Conservation (phyloP, 148 eudicot species). For the Cornus suecica region DNA sequence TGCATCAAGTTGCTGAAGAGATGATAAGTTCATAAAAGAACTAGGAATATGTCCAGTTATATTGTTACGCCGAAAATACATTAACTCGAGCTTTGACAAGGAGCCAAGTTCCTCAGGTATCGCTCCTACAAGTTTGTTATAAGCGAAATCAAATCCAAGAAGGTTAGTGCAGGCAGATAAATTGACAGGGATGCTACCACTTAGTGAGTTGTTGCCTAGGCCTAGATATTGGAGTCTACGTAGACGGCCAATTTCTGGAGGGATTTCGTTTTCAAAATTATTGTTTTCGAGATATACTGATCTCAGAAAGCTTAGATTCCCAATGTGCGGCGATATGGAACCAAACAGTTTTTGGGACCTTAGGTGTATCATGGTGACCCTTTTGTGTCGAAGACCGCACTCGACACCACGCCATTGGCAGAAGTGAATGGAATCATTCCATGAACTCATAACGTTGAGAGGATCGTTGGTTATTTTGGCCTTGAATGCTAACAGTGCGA, state of each 20-base stretch:
- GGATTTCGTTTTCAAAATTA: background rate
- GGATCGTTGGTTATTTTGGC: too few relatives aligned
- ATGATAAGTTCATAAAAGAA: constrained; percentile 15
- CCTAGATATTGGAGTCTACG: background rate
- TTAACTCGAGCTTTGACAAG: background rate
- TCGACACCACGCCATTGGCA: too few relatives aligned
- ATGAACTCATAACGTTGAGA: too few relatives aligned
- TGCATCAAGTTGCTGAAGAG: background rate
- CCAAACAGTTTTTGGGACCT: background rate
- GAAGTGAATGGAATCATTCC: too few relatives aligned
- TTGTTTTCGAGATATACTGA: background rate
- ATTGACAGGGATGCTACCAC: background rate
- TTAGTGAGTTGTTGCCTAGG: background rate
- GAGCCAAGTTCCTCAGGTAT: background rate
- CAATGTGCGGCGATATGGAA: background rate
- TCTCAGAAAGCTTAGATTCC: background rate
- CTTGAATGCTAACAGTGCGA: too few relatives aligned
- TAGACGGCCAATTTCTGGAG: background rate
- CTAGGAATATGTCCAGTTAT: constrained; percentile 9
- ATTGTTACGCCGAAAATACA: constrained; percentile 11
- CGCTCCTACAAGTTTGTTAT: background rate
- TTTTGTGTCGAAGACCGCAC: too few relatives aligned
- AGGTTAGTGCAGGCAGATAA: background rate
- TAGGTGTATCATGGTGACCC: too few relatives aligned
- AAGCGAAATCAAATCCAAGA: background rate